Base-by-base conservation (phyloP, 2,329 filamentous ascomycete genomes). In the Akanthomyces lecanii region DNA sequence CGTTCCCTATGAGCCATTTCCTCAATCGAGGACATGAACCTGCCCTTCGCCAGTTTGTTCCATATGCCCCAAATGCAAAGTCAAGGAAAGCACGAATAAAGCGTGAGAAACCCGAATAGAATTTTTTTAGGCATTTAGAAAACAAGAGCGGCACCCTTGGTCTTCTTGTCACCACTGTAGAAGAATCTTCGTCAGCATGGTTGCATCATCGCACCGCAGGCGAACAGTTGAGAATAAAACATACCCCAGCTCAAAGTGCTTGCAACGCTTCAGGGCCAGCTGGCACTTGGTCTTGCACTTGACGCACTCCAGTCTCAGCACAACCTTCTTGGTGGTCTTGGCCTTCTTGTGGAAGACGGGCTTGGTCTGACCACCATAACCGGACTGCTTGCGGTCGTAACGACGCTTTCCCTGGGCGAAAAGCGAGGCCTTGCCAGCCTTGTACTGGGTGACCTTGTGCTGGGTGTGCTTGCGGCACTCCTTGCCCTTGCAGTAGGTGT, bases 271-370 rank as follows among this genome's bases (percentile, higher is more conserved):
- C 82, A 99, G 86, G 73, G 95, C 87, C 77, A 99, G 87, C 86
- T 99, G 92, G 81, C 88, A 89, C 90, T 97, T 98, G 80, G 92
- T 89, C 90, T 98, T 98, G 92, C 95, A 99, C 73, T 83, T 80
- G 77, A 92, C 94, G 87, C 95, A 99, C 82, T 99, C 95, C 81
- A 99, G 84, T 85, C 95, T 89, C 82, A 99, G 85, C 76, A 99
- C 96, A 75, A 99, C 90, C 90, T 99, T 99, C 91, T 99, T 99
- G 79, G 95, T 99, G 73, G 95, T 99, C 91, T 99, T 99, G 72
- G 95, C 95, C 86, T 97, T 98, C 90, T 98, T 99, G 91, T 98
- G 95, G 91, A 98, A 99, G 78, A 99, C 93, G 75, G 96, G 95
- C 86, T 99, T 99, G 77, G 95, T 99, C 86, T 99, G 95, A 93